phyloP scores from a whole-genome alignment of 371 early-diverging fungal genomes.

The Thermomucor indicae-seudaticae region DNA sequence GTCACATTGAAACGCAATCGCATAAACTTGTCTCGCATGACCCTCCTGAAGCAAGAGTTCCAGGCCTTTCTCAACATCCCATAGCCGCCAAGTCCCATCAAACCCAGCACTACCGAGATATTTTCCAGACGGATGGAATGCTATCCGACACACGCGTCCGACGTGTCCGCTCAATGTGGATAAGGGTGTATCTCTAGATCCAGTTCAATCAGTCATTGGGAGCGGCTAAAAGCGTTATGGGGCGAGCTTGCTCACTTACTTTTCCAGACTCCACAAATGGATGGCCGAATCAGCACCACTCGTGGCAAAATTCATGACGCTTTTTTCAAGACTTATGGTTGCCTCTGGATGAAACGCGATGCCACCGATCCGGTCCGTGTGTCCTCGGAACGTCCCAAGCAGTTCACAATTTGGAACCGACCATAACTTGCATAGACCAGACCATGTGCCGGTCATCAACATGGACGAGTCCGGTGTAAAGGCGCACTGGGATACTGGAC shows the following conservation, averaged over 20 bases:
- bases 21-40: slow-evolving; percentile 89
- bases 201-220: not conserved
- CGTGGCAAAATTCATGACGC: slow-evolving; percentile 74
- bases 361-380: slow-evolving; percentile 87
- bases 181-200: slow-evolving; percentile 68
- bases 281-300: slow-evolving; percentile 78
- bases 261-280: slow-evolving; percentile 77
- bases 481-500: slow-evolving; percentile 74
- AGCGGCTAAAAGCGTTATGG: no score
- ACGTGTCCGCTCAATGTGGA: slow-evolving; percentile 78
- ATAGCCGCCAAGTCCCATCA: slow-evolving; percentile 94
- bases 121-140: slow-evolving; percentile 87
- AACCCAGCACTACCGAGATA: slow-evolving; percentile 87
- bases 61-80: slow-evolving; percentile 77
- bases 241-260: slow-evolving; percentile 37
- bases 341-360: slow-evolving; percentile 87
- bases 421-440: slow-evolving; percentile 87
- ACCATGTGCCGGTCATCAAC: slow-evolving; percentile 84
- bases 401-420: slow-evolving; percentile 70
- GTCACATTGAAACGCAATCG: slow-evolving; percentile 87
- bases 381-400: slow-evolving; percentile 63
- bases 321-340: slow-evolving; percentile 57
- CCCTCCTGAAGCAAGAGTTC: slow-evolving; percentile 92
- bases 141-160: slow-evolving; percentile 81
- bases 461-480: slow-evolving; percentile 81